Conservation (phyloP, 129 eudicot genomes). For the Smallanthus sonchifolius region DNA sequence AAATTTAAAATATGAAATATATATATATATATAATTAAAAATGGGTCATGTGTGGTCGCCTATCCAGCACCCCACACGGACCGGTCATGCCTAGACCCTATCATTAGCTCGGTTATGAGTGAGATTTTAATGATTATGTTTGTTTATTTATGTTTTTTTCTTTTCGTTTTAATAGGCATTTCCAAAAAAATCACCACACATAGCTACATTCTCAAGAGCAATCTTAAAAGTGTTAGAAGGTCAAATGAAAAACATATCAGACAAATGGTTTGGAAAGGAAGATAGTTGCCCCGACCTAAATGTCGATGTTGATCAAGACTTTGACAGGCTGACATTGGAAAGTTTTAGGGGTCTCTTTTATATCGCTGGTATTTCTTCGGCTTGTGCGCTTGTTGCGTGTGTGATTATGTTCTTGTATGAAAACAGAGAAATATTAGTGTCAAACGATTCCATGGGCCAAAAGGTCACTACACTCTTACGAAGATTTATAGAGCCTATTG, state of each 20-base stretch:
- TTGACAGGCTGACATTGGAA: conserved; percentile 27
- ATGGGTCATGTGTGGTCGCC: too few relatives aligned
- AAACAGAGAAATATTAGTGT: conserved; percentile 15
- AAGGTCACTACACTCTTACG: background rate
- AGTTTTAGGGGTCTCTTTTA: conserved; percentile 51
- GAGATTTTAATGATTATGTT: too few relatives aligned
- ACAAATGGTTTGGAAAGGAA: conserved; percentile 33
- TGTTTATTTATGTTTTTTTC: too few relatives aligned
- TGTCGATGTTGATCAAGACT: conserved; percentile 5
- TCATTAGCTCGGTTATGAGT: too few relatives aligned
- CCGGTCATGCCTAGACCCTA: too few relatives aligned
- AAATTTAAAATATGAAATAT: too few relatives aligned
- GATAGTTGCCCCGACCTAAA: conserved; percentile 15
- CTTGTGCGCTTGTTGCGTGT: background rate
- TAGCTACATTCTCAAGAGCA: conserved; percentile 48
- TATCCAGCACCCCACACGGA: too few relatives aligned
- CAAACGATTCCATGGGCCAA: background rate
- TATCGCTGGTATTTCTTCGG: conserved; percentile 30
- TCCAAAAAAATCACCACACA: conserved; percentile 53
- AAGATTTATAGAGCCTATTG: background rate
- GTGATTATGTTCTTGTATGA: background rate
- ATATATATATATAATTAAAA: too few relatives aligned
- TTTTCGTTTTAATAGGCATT: conserved; percentile 37
- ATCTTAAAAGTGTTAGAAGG: conserved; percentile 45
- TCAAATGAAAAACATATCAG: conserved; percentile 38